phyloP scores from a whole-genome alignment of 805 yeast species.

The Lachancea fermentati region DNA sequence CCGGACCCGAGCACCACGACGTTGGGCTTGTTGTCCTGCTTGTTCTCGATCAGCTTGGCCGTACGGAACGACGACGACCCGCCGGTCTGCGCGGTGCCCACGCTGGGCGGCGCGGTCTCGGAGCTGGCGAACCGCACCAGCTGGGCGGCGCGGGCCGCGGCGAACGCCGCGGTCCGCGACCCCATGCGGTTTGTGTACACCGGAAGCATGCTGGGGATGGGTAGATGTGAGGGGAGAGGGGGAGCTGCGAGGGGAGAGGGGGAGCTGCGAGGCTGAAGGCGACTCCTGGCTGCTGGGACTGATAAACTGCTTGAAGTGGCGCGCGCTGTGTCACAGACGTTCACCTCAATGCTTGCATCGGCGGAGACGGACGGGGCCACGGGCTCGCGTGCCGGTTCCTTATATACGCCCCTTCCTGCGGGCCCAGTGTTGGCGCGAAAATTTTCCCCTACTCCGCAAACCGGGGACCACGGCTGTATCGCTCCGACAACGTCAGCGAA shows the following conservation, averaged over 20 bases:
- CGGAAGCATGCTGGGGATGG: neutral
- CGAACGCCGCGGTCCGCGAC: neutral
- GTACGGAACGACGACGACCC: constrained; percentile 36
- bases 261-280: no score
- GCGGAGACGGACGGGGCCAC: no score
- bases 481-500: neutral
- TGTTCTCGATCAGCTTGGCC: constrained; percentile 33
- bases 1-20: constrained; percentile 78
- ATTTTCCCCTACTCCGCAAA: neutral
- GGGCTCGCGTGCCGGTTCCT: neutral
- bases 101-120: constrained; percentile 4
- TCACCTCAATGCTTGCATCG: no score
- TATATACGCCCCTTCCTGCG: neutral
- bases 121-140: neutral
- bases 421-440: neutral
- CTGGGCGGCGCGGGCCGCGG: neutral
- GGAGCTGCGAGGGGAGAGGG: no score
- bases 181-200: neutral
- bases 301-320: no score
- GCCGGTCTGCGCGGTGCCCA: constrained; percentile 24
- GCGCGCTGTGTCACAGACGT: no score
- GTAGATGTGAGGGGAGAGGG: no score
- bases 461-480: neutral
- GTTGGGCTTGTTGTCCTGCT: constrained; percentile 33
- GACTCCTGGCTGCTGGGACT: no score